These are phyloP conservation scores for Phlebopus sp. DNA, from an alignment of 1,284 basidiomycete species.

Conservation along the genomic window DNA sequence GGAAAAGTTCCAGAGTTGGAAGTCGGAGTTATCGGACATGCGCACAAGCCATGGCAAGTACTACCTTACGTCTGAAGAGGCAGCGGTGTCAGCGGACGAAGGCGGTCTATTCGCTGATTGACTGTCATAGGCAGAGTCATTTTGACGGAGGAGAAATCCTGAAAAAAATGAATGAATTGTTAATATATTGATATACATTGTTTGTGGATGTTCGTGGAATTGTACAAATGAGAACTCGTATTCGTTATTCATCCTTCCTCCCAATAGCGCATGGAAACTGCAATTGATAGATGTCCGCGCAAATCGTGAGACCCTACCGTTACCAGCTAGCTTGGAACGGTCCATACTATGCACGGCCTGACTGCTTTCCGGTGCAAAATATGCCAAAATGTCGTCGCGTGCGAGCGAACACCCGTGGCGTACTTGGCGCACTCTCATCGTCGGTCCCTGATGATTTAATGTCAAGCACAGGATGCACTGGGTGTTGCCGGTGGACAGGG, in stretches of 20 bases:
- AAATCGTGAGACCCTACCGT: neutral
- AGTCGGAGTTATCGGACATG: neutral
- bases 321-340: neutral
- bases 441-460: neutral
- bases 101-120: slow-evolving; percentile 9
- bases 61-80: neutral
- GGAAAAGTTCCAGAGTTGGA: slow-evolving; percentile 6
- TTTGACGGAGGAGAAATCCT: neutral
- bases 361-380: slow-evolving; percentile 30
- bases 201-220: too few species aligned
- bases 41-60: neutral
- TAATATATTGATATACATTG: neutral
- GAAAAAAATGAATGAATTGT: too few species aligned
- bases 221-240: too few species aligned
- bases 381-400: slow-evolving; percentile 28
- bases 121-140: neutral
- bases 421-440: slow-evolving; percentile 6
- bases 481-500: slow-evolving; percentile 28
- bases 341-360: slow-evolving; percentile 11
- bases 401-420: slow-evolving; percentile 14
- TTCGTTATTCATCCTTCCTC: too few species aligned
- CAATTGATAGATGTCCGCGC: slow-evolving; percentile 8
- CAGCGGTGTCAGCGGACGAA: neutral
- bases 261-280: slow-evolving; percentile 2
- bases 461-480: slow-evolving; percentile 12